Percentiles rank a stretch among this genome's conserved stretches.
These are phyloP conservation scores for Daldinia vernicosa DNA, from an alignment of 495 filamentous ascomycete species.

Conservation along the genomic window DNA sequence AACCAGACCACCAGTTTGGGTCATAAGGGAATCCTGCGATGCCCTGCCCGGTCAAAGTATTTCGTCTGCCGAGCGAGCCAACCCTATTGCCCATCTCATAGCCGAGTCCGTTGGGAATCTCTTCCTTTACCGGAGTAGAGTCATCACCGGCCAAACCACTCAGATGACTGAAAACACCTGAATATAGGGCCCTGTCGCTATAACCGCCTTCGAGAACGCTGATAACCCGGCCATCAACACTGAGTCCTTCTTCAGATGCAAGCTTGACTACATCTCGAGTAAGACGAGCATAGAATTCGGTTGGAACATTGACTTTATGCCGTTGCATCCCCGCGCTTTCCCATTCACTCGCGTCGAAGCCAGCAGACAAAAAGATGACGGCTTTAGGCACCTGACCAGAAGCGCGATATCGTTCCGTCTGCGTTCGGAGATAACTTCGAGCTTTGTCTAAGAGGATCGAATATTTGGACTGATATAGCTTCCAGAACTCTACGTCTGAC, in stretches of 20 bases:
- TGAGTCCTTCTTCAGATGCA: slow-evolving; percentile 79
- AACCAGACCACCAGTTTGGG: slow-evolving; percentile 78
- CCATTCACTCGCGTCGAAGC: slow-evolving; percentile 96
- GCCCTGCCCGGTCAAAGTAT: slow-evolving; percentile 44
- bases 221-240: slow-evolving; percentile 83
- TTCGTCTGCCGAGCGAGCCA: slow-evolving; percentile 48
- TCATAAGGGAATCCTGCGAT: slow-evolving; percentile 60
- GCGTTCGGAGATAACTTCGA: slow-evolving; percentile 72
- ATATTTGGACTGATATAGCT: slow-evolving; percentile 81
- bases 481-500: slow-evolving; percentile 84
- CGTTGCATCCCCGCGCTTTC: slow-evolving; percentile 92
- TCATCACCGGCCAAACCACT: slow-evolving; percentile 73
- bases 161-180: slow-evolving; percentile 87
- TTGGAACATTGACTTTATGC: slow-evolving; percentile 93
- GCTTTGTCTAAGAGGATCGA: slow-evolving; percentile 79
- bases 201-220: slow-evolving; percentile 97
- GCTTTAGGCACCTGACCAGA: slow-evolving; percentile 69
- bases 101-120: slow-evolving; percentile 54
- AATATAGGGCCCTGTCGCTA: slow-evolving; percentile 87
- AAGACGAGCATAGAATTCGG: slow-evolving; percentile 92
- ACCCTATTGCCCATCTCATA: slow-evolving; percentile 64
- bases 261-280: slow-evolving; percentile 83
- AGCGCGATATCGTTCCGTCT: slow-evolving; percentile 68
- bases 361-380: slow-evolving; percentile 92
- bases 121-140: slow-evolving; percentile 49